These are phyloP conservation scores for Ophiostoma montium DNA, from an alignment of 2,329 filamentous ascomycete species.

Conservation along the genomic window DNA sequence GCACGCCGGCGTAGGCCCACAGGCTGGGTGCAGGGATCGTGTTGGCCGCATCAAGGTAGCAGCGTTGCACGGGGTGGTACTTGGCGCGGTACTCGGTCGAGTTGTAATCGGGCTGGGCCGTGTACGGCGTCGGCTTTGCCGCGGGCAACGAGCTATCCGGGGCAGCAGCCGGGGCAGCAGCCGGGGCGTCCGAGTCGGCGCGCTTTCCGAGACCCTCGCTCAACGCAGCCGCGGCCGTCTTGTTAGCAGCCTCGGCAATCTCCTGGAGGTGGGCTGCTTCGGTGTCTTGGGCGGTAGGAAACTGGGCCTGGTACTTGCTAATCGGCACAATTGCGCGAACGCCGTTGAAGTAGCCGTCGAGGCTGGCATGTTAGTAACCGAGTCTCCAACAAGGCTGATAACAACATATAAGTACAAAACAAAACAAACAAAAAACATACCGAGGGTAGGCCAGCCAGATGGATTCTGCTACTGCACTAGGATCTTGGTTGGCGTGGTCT, in stretches of 20 bases:
- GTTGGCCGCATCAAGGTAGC: constrained; percentile 48
- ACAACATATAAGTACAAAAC: neutral
- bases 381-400: neutral
- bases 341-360: constrained; percentile 69
- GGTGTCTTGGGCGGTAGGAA: constrained; percentile 35
- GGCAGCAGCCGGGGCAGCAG: neutral
- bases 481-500: constrained; percentile 16
- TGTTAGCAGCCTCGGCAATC: constrained; percentile 3
- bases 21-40: constrained; percentile 45
- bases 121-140: constrained; percentile 39
- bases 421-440: constrained; percentile 20
- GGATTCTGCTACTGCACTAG: constrained; percentile 15
- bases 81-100: constrained; percentile 39
- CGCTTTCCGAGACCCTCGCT: neutral
- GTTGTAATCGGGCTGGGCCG: constrained; percentile 54
- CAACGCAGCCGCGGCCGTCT: constrained; percentile 16
- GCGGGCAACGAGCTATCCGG: constrained; percentile 17
- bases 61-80: constrained; percentile 40
- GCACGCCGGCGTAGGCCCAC: constrained; percentile 40
- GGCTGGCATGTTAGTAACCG: constrained; percentile 31
- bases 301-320: constrained; percentile 56
- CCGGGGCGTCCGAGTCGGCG: neutral
- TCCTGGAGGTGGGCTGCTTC: constrained; percentile 5
- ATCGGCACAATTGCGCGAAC: constrained; percentile 54
- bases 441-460: constrained; percentile 27